phyloP scores from a whole-genome alignment of 2,329 filamentous ascomycete species.

The Trichophyton equinum region DNA sequence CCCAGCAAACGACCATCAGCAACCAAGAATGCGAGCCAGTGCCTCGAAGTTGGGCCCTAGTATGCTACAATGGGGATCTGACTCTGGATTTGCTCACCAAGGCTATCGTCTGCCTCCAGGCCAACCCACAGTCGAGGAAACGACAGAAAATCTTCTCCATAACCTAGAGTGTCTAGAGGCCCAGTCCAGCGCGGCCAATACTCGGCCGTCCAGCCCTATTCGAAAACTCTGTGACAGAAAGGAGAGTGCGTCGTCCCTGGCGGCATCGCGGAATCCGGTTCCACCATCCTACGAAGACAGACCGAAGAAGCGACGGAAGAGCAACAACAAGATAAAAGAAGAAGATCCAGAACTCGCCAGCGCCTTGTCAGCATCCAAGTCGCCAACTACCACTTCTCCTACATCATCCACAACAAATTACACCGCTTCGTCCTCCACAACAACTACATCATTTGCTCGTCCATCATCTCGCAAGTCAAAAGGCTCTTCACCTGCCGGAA shows the following conservation, averaged over 20 bases:
- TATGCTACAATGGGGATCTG: conserved; percentile 53
- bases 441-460: not conserved
- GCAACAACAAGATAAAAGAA: conserved; percentile 35
- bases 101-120: conserved; percentile 47
- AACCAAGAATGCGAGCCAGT: not conserved
- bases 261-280: not conserved
- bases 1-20: conserved; percentile 22
- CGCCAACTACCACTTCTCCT: not conserved
- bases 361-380: not conserved
- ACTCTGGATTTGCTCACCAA: conserved; percentile 49
- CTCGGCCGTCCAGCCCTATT: conserved; percentile 46
- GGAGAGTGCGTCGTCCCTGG: not conserved
- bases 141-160: conserved; percentile 44
- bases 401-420: not conserved
- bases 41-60: conserved; percentile 16
- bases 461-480: not conserved
- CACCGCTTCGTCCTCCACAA: not conserved
- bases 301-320: conserved; percentile 42
- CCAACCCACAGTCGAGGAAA: conserved; percentile 46
- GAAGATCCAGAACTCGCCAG: conserved; percentile 31
- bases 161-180: conserved; percentile 46
- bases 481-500: not conserved
- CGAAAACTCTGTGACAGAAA: conserved; percentile 13
- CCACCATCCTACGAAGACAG: conserved; percentile 6
- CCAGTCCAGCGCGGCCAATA: conserved; percentile 47